These are phyloP conservation scores for Aspergillus sparsus DNA, from an alignment of 495 filamentous ascomycete genomes.

Conservation along the genomic window DNA sequence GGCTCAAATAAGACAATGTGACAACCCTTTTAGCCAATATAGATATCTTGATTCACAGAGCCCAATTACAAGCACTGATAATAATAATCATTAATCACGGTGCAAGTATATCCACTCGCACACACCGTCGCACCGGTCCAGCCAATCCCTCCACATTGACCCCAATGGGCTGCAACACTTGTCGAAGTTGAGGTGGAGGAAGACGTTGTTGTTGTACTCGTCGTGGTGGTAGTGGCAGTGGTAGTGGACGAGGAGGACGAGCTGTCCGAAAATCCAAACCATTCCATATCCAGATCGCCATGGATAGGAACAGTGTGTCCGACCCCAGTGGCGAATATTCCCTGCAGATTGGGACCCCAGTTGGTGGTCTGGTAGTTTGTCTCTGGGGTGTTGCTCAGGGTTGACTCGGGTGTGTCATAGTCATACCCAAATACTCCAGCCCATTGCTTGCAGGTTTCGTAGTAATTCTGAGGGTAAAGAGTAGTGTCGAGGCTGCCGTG, in stretches of 20 bases:
- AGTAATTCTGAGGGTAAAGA: slow-evolving; percentile 49
- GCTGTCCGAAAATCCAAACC: slow-evolving; percentile 39
- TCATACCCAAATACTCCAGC: slow-evolving; percentile 47
- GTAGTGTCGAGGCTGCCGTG: slow-evolving; percentile 55
- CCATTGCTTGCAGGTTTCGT: slow-evolving; percentile 62
- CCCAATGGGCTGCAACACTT: slow-evolving; percentile 32
- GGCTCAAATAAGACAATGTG: no score
- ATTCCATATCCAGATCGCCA: slow-evolving; percentile 48
- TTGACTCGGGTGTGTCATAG: slow-evolving; percentile 31
- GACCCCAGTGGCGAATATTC: slow-evolving; percentile 49
- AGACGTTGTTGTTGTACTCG: slow-evolving; percentile 23
- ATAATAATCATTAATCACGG: slow-evolving; percentile 50
- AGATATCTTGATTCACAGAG: no score
- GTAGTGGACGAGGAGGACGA: background rate
- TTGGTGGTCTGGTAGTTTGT: slow-evolving; percentile 44
- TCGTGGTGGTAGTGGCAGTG: background rate
- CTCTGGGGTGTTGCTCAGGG: slow-evolving; percentile 40
- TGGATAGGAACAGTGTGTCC: slow-evolving; percentile 53
- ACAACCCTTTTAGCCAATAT: no score
- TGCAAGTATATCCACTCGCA: slow-evolving; percentile 46
- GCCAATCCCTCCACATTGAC: slow-evolving; percentile 55
- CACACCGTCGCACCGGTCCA: slow-evolving; percentile 52
- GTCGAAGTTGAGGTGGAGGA: slow-evolving; percentile 14
- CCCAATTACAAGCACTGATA: slow-evolving; percentile 48
- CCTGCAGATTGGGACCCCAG: slow-evolving; percentile 54